A percentile compares a stretch with the other conserved stretches of the same genome.
These are phyloP conservation scores for Candida peoriensis DNA, from an alignment of 805 yeast genomes.

Conservation along the genomic window DNA sequence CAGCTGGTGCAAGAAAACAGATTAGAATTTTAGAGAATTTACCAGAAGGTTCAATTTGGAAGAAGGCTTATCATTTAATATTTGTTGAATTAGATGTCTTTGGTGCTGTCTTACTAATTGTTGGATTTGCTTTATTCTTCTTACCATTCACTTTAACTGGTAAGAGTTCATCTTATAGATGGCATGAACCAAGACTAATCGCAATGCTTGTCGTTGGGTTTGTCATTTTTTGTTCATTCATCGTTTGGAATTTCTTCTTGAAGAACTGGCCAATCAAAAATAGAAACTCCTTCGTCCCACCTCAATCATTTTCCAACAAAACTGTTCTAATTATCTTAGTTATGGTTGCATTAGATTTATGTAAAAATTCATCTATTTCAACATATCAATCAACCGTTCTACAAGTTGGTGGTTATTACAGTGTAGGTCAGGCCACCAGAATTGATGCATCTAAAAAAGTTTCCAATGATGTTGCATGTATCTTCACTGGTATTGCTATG, in stretches of 20 bases:
- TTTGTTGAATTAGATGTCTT: conserved; percentile 21
- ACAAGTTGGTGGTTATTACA: conserved; percentile 27
- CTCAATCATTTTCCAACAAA: conserved; percentile 17
- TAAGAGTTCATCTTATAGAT: conserved; percentile 16
- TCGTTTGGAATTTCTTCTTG: conserved; percentile 23
- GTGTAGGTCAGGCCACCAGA: conserved; percentile 27
- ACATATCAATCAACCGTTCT: conserved; percentile 23
- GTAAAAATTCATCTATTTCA: conserved; percentile 23
- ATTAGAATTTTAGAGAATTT: conserved; percentile 11
- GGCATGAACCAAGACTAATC: conserved; percentile 20
- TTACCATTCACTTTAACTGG: conserved; percentile 27
- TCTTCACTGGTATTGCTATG: conserved; percentile 25
- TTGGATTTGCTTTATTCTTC: conserved; percentile 23
- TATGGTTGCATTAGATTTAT: conserved; percentile 21
- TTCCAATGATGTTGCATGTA: conserved; percentile 22
- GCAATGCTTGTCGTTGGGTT: conserved; percentile 26
- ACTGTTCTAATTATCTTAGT: conserved; percentile 19
- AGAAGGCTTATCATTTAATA: conserved; percentile 11
- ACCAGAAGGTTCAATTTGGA: conserved; percentile 15
- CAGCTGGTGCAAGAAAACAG: conserved; percentile 8
- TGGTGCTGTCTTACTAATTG: conserved; percentile 19
- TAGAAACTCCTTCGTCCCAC: conserved; percentile 24
- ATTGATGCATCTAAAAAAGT: conserved; percentile 27
- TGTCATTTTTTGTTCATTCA: conserved; percentile 12
- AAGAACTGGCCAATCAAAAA: too few relatives aligned